phyloP scores from a whole-genome alignment of 176 grass and related monocot genomes.

The Lolium rigidum region DNA sequence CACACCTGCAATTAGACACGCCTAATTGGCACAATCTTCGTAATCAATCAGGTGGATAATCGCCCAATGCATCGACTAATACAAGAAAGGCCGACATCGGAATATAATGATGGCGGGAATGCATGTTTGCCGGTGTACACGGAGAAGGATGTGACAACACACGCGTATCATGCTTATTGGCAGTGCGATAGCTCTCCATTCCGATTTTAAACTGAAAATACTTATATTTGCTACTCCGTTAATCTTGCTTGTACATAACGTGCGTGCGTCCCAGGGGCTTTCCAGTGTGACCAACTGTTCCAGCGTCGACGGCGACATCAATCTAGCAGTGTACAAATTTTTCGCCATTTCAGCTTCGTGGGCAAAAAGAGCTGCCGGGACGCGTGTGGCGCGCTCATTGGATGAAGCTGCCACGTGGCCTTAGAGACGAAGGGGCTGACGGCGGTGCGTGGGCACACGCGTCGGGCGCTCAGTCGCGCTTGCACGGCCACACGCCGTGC shows the following conservation, averaged over 20 bases:
- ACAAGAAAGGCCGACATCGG: neutral
- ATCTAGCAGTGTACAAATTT: neutral
- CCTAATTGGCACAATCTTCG: neutral
- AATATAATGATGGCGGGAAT: neutral
- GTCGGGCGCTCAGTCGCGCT: neutral
- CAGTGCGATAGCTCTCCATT: neutral
- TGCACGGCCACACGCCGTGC: neutral
- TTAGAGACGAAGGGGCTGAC: neutral
- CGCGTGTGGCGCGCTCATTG: slow-evolving; percentile 8
- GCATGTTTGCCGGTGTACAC: no score
- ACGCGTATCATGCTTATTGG: neutral
- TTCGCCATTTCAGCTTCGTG: neutral
- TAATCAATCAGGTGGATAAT: neutral
- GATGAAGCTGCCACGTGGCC: slow-evolving; percentile 26
- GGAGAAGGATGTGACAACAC: neutral
- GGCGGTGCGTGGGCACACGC: slow-evolving; percentile 35
- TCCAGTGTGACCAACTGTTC: neutral
- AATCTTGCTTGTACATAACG: neutral
- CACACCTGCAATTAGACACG: no score
- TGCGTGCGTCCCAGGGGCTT: no score
- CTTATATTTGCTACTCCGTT: neutral
- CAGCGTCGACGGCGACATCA: slow-evolving; percentile 9
- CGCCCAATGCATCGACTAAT: neutral
- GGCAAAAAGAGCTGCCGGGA: neutral
- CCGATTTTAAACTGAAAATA: neutral